phyloP scores from a whole-genome alignment of 306 rosid genomes.

The Medicago lupulina region DNA sequence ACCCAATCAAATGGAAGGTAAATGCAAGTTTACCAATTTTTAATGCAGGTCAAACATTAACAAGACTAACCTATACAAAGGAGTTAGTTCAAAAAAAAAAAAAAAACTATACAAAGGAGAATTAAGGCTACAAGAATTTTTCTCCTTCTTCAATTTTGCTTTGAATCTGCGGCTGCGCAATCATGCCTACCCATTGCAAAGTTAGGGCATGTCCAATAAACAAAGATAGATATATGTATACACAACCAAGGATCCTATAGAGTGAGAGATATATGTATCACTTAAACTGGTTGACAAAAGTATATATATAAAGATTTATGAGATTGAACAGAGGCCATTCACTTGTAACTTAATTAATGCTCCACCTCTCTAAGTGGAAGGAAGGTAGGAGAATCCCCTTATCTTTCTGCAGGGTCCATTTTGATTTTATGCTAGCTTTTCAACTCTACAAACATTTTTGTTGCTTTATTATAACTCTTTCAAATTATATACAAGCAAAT shows the following conservation, averaged over 20 bases:
- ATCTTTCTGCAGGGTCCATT: slow-evolving; percentile 41
- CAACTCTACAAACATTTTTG: slow-evolving; percentile 31
- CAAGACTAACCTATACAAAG: not conserved
- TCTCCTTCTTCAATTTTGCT: slow-evolving; percentile 11
- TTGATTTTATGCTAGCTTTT: slow-evolving; percentile 20
- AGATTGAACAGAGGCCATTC: slow-evolving; percentile 43
- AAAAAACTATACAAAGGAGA: not conserved
- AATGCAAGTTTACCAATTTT: slow-evolving; percentile 21
- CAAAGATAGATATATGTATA: not conserved
- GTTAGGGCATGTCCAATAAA: not conserved
- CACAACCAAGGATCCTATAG: slow-evolving; percentile 17
- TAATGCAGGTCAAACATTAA: slow-evolving; percentile 34
- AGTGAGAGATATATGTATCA: slow-evolving; percentile 24
- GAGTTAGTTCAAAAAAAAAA: too few relatives aligned
- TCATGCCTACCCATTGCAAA: slow-evolving; percentile 39
- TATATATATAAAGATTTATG: not conserved
- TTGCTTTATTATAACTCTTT: not conserved
- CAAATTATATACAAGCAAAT: not conserved
- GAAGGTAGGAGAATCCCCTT: slow-evolving; percentile 36
- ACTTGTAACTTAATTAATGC: slow-evolving; percentile 30
- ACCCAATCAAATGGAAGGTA: slow-evolving; percentile 2
- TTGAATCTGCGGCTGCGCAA: slow-evolving; percentile 38
- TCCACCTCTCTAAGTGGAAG: slow-evolving; percentile 33
- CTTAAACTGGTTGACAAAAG: slow-evolving; percentile 30
- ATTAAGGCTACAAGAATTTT: slow-evolving; percentile 15